Base-by-base conservation (phyloP, 352 stramenopile genomes). In the Globisporangium emineosum region DNA sequence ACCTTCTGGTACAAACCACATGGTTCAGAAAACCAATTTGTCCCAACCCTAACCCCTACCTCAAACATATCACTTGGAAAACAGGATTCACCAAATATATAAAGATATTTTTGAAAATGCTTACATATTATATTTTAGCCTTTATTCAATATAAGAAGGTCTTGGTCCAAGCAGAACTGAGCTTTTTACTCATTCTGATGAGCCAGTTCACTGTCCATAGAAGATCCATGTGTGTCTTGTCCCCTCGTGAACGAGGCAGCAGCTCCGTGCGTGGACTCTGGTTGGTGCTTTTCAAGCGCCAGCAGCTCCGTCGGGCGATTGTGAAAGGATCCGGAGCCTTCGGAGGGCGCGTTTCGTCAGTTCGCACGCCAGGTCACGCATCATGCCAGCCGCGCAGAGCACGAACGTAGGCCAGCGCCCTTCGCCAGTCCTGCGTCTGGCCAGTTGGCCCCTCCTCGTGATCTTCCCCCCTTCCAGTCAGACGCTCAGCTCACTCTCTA, bases 191-290 rank as follows among this genome's bases (percentile, higher is more conserved):
- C 45, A 25, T 4, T 12, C 10, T 32, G 23, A 9, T 32, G 50
- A 56, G 50, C 15, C 50, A 37, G 50, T 56, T 56, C 50, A 15
- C 13, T 56, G 50, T 56, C n/a, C 50, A 55, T 13, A 56, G 50
- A 56, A 56, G 27, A 56, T 56, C 9, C 50, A 37, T 7, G 1
- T 25, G 10, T 23, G 50, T 56, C 50, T 56, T 56, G 50, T 56
- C 50, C 50, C 35, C 35, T 42, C 35, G 35, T 42, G 35, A 13
- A n/a, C n/a, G n/a, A n/a, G n/a, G n/a, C n/a, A 12, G 35, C 35
- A 12, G 2, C 35, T 42, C 12, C n/a, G n/a, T n/a, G n/a, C 12
- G 12, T 3, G 12, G 12, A 0, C 12, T 13, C 37, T 45, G 37
- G 37, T 45, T 45, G 37, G 37, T n/a, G 37, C 37, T n/a, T 45